Evolutionary conservation across 2,329 filamentous ascomycete species (phyloP).

Genomic region (Karstenula rhodostoma): DNA sequence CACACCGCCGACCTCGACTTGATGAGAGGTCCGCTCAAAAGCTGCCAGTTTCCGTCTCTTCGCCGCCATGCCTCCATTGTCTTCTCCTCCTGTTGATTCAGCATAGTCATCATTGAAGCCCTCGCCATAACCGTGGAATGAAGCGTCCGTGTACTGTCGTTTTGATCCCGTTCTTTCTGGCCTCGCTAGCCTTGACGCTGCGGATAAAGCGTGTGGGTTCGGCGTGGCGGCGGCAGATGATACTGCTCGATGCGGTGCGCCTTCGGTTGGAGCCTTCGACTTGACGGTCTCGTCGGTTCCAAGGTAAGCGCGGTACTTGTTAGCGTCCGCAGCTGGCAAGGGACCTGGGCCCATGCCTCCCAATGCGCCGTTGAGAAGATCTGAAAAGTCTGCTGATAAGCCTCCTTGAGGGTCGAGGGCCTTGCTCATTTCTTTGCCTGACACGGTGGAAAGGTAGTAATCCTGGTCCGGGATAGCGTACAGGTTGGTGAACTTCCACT

Average conservation of each 20-base stretch:
- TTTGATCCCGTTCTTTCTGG: slow-evolving; percentile 75
- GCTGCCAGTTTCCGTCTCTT: slow-evolving; percentile 47
- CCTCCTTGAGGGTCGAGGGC: slow-evolving; percentile 37
- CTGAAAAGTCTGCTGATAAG: slow-evolving; percentile 33
- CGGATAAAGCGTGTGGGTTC: slow-evolving; percentile 48
- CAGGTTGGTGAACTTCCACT: slow-evolving; percentile 45
- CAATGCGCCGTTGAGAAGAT: slow-evolving; percentile 52
- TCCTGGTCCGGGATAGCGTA: slow-evolving; percentile 52
- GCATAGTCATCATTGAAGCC: slow-evolving; percentile 75
- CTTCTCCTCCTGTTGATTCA: slow-evolving; percentile 76
- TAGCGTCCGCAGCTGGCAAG: slow-evolving; percentile 52
- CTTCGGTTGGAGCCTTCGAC: slow-evolving; percentile 35
- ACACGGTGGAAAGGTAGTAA: slow-evolving; percentile 50
- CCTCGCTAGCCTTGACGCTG: slow-evolving; percentile 59
- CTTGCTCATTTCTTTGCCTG: slow-evolving; percentile 51
- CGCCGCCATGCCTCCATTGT: slow-evolving; percentile 56
- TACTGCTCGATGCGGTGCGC: slow-evolving; percentile 30
- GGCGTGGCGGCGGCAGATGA: slow-evolving; percentile 32
- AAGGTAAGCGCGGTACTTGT: slow-evolving; percentile 54
- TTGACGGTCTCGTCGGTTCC: slow-evolving; percentile 53
- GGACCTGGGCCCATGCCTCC: slow-evolving; percentile 52
- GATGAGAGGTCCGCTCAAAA: slow-evolving; percentile 46
- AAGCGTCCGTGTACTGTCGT: slow-evolving; percentile 77
- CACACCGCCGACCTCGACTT: slow-evolving; percentile 46
- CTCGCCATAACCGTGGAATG: slow-evolving; percentile 78